Evolutionary conservation across 106 monocot species (phyloP), one percentile per base, ranked within the genome.

Genomic region (Dioscorea zingiberensis): DNA sequence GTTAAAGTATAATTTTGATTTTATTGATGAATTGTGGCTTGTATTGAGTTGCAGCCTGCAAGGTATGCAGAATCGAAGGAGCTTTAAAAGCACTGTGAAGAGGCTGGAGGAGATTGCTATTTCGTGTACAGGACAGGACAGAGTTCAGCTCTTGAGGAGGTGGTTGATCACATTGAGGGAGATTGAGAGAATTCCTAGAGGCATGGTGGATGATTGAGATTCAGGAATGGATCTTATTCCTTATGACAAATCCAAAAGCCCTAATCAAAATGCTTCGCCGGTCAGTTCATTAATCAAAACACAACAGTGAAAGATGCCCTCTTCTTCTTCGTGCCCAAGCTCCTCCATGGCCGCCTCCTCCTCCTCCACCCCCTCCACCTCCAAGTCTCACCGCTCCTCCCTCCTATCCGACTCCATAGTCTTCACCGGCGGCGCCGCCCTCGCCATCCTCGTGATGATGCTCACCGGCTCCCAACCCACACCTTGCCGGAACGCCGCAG

Each of bases 131-230:
- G 86, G 78, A 25, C 15, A 48, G 51, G 82, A 86, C 48, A 71
- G 86, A 58, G 66, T 74, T 67, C 78, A 86, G 32, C 70, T 86
- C 47, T 58, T 86, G 19, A 71, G 72, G 18, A 54, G 75, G 48
- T 79, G 81, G 75, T 66, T 86, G 71, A 57, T 76, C 65, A 75
- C 78, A 19, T 73, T 86, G 47, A 86, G 63, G 60, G 81, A 79
- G 72, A 25, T 69, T 70, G 65, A 74, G 62, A 70, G 73, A 44
- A 28, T 17, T 4, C 18, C 61, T n/a, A 25, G 30, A 67, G 48
- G 46, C 17, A 71, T 44, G 51, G 21, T 29, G 3, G 66, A 67
- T 47, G 64, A 67, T 27, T 44, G 38, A 66, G 66, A 30, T 25
- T 60, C 26, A 38, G 21, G n/a, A n/a, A n/a, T n/a, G n/a, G n/a